phyloP scores from a whole-genome alignment of 768 basidiomycete genomes.

The Tulasnella sp. region DNA sequence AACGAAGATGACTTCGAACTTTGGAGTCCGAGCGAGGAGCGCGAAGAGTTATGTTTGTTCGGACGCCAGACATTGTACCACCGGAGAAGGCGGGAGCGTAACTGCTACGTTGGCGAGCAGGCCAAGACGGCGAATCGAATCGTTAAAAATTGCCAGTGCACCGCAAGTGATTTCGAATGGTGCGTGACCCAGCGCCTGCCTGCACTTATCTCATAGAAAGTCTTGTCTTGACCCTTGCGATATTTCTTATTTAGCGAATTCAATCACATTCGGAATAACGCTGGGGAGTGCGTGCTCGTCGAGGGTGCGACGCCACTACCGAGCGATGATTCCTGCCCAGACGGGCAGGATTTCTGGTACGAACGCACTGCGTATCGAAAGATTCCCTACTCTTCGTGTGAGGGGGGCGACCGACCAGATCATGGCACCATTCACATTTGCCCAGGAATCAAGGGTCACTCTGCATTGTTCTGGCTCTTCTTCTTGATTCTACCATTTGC shows the following conservation, averaged over 20 bases:
- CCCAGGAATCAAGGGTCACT: conserved; percentile 66
- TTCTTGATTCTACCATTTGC: conserved; percentile 66
- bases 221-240: background rate
- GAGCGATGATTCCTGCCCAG: conserved; percentile 48
- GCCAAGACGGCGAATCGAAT: conserved; percentile 43
- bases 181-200: conserved; percentile 29
- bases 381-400: conserved; percentile 81
- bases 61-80: conserved; percentile 92
- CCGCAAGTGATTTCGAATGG: conserved; percentile 85
- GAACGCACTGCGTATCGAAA: conserved; percentile 86
- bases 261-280: conserved; percentile 63
- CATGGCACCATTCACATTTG: conserved; percentile 64
- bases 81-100: conserved; percentile 64
- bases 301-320: conserved; percentile 54
- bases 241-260: conserved; percentile 57
- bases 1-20: conserved; percentile 88
- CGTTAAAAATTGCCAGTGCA: conserved; percentile 65
- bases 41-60: conserved; percentile 83
- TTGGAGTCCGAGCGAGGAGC: conserved; percentile 88
- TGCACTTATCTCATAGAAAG: background rate
- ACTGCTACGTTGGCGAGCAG: conserved; percentile 75
- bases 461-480: conserved; percentile 75
- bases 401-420: conserved; percentile 70
- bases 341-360: conserved; percentile 72
- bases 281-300: conserved; percentile 68